Evolutionary conservation across 1,284 basidiomycete genomes (phyloP).

Genomic region (Cryptococcus depauperatus): DNA sequence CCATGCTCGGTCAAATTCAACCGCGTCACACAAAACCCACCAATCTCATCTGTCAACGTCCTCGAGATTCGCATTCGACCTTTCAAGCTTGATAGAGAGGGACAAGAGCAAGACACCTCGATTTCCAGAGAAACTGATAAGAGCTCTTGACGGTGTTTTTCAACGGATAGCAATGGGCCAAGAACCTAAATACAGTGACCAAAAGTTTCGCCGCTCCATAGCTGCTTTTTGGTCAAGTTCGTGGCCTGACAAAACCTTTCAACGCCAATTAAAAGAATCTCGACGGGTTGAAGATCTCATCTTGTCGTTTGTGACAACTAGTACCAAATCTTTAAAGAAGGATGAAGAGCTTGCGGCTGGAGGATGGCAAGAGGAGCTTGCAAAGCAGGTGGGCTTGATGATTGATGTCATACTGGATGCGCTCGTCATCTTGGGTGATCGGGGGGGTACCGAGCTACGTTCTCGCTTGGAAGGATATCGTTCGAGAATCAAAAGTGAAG

Average conservation of each 20-base stretch:
- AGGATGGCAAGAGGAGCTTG: conserved; percentile 85
- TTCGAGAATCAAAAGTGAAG: no score
- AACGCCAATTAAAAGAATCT: conserved; percentile 86
- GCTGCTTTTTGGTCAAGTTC: conserved; percentile 77
- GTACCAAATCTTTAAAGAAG: conserved; percentile 75
- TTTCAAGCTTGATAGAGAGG: conserved; percentile 29
- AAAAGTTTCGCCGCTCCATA: conserved; percentile 75
- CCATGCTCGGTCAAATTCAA: no score
- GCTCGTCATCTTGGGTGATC: no score
- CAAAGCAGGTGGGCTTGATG: conserved; percentile 81
- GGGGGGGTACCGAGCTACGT: no score
- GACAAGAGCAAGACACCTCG: conserved; percentile 60
- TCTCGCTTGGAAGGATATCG: no score
- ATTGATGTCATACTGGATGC: conserved; percentile 69
- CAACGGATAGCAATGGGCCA: conserved; percentile 86
- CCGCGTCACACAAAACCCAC: no score
- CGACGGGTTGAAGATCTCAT: conserved; percentile 96
- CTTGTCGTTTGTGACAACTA: conserved; percentile 71
- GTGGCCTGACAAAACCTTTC: conserved; percentile 73
- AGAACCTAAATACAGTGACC: conserved; percentile 74
- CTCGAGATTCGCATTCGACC: conserved; percentile 30
- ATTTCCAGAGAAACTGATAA: conserved; percentile 85
- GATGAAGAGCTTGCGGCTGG: conserved; percentile 59
- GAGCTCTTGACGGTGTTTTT: conserved; percentile 74
- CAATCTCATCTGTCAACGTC: no score